Conservation (phyloP, 257 asterid genomes). For the Nicotiana knightiana region DNA sequence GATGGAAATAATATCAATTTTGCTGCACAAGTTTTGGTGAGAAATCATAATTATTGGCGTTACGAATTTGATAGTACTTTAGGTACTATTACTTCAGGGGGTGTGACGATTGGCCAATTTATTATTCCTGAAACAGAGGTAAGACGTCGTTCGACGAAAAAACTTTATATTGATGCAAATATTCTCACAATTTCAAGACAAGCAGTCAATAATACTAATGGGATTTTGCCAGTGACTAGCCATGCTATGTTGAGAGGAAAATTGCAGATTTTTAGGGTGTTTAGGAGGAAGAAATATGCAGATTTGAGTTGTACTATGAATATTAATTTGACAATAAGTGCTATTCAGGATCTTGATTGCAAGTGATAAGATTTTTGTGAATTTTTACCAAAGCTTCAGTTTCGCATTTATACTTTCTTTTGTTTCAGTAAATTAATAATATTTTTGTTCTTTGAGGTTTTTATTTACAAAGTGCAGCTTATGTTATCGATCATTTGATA, state of each 20-base stretch:
- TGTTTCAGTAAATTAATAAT: no score
- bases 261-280: constrained; percentile 32
- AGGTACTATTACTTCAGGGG: neutral
- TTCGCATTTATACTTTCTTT: no score
- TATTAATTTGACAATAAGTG: constrained; percentile 25
- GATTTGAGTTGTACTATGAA: constrained; percentile 35
- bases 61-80: neutral
- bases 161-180: neutral
- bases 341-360: constrained; percentile 37
- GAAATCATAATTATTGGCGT: neutral
- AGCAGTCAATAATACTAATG: neutral
- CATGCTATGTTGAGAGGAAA: constrained; percentile 39
- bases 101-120: neutral
- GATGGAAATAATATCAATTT: neutral
- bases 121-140: neutral
- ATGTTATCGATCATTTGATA: no score
- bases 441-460: no score
- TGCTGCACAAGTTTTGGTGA: neutral
- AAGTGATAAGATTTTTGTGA: constrained; percentile 1
- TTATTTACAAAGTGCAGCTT: no score
- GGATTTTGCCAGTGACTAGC: constrained; percentile 15
- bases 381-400: no score
- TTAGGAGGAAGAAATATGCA: constrained; percentile 34
- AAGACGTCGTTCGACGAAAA: neutral
- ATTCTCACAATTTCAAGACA: neutral